Percentiles rank a stretch among this genome's conserved stretches.
Evolutionary conservation across 306 rosid genomes (phyloP).

Genomic region (Glycine tomentella): DNA sequence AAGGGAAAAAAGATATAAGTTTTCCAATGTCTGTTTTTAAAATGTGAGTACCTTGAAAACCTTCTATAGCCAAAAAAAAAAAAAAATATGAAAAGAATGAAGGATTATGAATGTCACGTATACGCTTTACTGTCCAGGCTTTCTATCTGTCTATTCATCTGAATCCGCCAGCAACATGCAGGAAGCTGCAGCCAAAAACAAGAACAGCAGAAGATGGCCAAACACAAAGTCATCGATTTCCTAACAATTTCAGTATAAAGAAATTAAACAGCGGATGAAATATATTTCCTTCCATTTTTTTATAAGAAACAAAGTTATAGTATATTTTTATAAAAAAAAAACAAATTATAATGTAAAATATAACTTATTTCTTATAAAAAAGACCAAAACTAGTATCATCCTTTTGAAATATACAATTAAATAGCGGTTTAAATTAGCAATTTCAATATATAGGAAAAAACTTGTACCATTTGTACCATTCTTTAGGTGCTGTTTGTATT

Average conservation of each 20-base stretch:
- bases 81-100: slow-evolving; percentile 12
- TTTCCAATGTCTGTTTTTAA: slow-evolving; percentile 36
- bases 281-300: too few species aligned
- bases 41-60: slow-evolving; percentile 19
- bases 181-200: slow-evolving; percentile 5
- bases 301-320: too few species aligned
- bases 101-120: slow-evolving; percentile 44
- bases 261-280: neutral
- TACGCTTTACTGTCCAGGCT: neutral
- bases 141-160: neutral
- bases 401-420: too few species aligned
- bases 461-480: too few species aligned
- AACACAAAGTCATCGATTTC: neutral
- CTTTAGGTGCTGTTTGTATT: too few species aligned
- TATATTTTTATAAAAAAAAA: too few species aligned
- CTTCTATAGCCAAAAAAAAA: neutral
- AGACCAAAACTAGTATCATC: too few species aligned
- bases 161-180: slow-evolving; percentile 28
- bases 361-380: too few species aligned
- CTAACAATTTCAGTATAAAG: neutral
- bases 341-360: too few species aligned
- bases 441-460: too few species aligned
- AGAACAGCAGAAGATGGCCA: slow-evolving; percentile 42
- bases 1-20: neutral
- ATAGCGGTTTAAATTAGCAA: too few species aligned